Conservation (phyloP, 768 basidiomycete genomes). For the Chalciporus sphaerocephalus region DNA sequence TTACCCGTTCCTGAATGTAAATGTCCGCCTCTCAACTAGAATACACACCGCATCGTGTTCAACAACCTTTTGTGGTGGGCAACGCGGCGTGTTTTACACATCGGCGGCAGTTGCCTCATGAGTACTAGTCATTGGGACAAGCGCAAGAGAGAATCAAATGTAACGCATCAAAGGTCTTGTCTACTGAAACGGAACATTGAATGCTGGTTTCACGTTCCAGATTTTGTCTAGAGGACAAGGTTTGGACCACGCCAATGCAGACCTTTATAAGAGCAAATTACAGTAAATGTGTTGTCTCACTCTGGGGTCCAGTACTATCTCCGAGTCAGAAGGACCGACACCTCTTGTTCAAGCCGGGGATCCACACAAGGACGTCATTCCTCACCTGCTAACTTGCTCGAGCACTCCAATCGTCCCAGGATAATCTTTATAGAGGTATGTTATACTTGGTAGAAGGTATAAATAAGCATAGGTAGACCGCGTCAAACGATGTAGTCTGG, state of each 20-base stretch:
- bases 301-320: background rate
- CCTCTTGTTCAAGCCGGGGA: too few relatives aligned
- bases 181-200: background rate
- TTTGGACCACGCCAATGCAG: background rate
- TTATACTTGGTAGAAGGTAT: slow-evolving; percentile 22
- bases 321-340: background rate
- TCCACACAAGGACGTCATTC: too few relatives aligned
- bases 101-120: too few relatives aligned
- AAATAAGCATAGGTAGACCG: slow-evolving; percentile 23
- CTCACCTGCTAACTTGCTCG: too few relatives aligned
- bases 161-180: background rate
- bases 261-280: background rate
- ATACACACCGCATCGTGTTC: slow-evolving; percentile 7
- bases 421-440: background rate
- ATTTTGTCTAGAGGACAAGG: background rate
- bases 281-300: background rate
- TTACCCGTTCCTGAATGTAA: slow-evolving; percentile 9
- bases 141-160: too few relatives aligned
- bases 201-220: background rate
- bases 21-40: slow-evolving; percentile 8
- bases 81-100: too few relatives aligned
- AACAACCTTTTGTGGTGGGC: background rate
- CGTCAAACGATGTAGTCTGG: background rate
- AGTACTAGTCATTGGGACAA: too few relatives aligned
- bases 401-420: background rate